Evolutionary conservation across 2,329 filamentous ascomycete genomes (phyloP).

Genomic region (Orbilia quercus): DNA sequence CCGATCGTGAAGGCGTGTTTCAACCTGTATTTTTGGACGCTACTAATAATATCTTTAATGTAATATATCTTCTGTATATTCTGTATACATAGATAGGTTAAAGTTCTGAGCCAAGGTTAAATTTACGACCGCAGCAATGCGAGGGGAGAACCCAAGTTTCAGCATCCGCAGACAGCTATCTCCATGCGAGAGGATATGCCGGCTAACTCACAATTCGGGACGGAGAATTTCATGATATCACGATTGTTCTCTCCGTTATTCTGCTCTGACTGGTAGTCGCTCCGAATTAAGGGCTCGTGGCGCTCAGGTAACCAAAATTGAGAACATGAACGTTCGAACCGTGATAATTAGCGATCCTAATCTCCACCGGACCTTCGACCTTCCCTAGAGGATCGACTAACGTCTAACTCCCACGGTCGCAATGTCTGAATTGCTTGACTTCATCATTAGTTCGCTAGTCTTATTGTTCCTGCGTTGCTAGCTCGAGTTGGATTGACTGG

Average conservation of each 20-base stretch:
- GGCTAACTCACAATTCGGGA: conserved; percentile 20
- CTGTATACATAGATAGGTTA: no score
- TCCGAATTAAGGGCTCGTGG: conserved; percentile 18
- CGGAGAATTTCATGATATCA: conserved; percentile 32
- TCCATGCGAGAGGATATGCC: conserved; percentile 24
- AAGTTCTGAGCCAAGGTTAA: no score
- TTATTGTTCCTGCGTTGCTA: no score
- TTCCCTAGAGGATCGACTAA: neutral
- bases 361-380: neutral
- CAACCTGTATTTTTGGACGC: neutral
- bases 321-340: no score
- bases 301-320: conserved; percentile 6
- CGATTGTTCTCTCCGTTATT: neutral
- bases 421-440: neutral
- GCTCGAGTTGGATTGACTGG: no score
- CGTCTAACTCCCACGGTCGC: neutral
- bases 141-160: conserved; percentile 1
- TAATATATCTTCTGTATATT: no score
- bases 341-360: conserved; percentile 1
- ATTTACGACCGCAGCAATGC: neutral
- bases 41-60: neutral
- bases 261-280: conserved; percentile 11
- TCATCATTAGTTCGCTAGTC: neutral
- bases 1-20: neutral
- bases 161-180: conserved; percentile 23